Percentiles rank a stretch among this genome's conserved stretches.
phyloP scores from a whole-genome alignment of 192 early-diverging fungal species.

The Chytriomyces confervae region DNA sequence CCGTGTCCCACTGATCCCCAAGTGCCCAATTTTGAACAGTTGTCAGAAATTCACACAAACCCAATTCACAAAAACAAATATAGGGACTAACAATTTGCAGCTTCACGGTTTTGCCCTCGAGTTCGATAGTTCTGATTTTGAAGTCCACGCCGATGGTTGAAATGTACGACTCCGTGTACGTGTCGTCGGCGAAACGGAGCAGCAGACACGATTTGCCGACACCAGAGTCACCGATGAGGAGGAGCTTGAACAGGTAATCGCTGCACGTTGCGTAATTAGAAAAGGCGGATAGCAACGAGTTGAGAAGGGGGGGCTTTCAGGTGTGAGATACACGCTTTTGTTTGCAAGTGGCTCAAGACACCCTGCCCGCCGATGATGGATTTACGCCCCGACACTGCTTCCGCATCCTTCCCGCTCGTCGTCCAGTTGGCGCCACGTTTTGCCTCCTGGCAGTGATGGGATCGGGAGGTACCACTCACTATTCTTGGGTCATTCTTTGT shows the following conservation, averaged over 20 bases:
- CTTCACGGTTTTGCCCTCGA: constrained; percentile 98
- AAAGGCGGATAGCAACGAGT: no score
- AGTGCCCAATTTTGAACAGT: not conserved
- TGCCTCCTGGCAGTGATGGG: no score
- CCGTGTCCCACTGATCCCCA: constrained; percentile 86
- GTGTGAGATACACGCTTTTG: no score
- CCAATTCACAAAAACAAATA: no score
- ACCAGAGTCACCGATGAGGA: constrained; percentile 97
- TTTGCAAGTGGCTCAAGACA: no score
- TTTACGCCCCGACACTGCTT: no score
- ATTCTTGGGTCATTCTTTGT: constrained; percentile 22
- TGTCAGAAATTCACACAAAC: not conserved
- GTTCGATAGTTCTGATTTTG: constrained; percentile 99
- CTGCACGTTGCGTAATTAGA: constrained; percentile 46
- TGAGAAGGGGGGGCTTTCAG: no score
- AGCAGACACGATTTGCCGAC: constrained; percentile 98
- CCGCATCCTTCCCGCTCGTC: no score
- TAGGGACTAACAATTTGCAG: constrained; percentile 81
- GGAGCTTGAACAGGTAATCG: constrained; percentile 99
- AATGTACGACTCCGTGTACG: constrained; percentile 98
- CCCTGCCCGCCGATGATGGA: no score
- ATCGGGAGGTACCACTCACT: constrained; percentile 8
- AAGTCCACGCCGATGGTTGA: constrained; percentile 99
- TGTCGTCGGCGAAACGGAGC: constrained; percentile 97
- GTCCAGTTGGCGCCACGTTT: no score